phyloP scores from a whole-genome alignment of 352 stramenopile genomes.

The Phytophthora palmivora region DNA sequence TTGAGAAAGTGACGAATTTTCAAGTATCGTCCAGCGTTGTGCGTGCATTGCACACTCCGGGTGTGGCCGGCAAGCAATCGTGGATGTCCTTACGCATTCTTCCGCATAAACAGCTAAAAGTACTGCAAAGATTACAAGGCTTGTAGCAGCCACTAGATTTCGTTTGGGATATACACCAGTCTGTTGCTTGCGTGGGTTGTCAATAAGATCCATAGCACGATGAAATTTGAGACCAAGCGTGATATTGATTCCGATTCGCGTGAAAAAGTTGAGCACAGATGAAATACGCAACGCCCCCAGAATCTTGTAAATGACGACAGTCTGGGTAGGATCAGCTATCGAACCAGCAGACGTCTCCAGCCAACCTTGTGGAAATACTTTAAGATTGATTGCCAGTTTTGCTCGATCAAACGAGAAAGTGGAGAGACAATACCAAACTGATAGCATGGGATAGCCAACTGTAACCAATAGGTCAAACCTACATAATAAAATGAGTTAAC shows the following conservation, averaged over 20 bases:
- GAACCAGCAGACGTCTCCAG: neutral
- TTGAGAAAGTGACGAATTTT: conserved; percentile 15
- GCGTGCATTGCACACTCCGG: conserved; percentile 32
- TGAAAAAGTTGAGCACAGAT: conserved; percentile 32
- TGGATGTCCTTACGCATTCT: conserved; percentile 21
- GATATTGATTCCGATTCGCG: conserved; percentile 32
- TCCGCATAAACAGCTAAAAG: conserved; percentile 14
- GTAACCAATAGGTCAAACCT: conserved; percentile 37
- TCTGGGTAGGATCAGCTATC: conserved; percentile 7
- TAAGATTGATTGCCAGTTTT: conserved; percentile 17
- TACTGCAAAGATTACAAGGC: conserved; percentile 13
- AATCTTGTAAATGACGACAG: conserved; percentile 17
- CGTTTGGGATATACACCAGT: conserved; percentile 13
- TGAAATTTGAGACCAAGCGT: conserved; percentile 19
- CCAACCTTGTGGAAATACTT: conserved; percentile 14
- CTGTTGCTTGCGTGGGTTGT: neutral
- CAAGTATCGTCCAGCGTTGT: conserved; percentile 19
- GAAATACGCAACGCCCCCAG: conserved; percentile 38
- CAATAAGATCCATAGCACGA: neutral
- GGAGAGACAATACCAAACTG: conserved; percentile 17
- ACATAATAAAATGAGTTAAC: neutral
- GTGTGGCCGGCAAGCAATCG: conserved; percentile 6
- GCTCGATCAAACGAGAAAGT: conserved; percentile 29
- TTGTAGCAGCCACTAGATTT: conserved; percentile 4
- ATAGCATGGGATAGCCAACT: conserved; percentile 23